These are phyloP conservation scores for Diaporthe sp. DNA, from an alignment of 2,329 filamentous ascomycete species.

Conservation along the genomic window DNA sequence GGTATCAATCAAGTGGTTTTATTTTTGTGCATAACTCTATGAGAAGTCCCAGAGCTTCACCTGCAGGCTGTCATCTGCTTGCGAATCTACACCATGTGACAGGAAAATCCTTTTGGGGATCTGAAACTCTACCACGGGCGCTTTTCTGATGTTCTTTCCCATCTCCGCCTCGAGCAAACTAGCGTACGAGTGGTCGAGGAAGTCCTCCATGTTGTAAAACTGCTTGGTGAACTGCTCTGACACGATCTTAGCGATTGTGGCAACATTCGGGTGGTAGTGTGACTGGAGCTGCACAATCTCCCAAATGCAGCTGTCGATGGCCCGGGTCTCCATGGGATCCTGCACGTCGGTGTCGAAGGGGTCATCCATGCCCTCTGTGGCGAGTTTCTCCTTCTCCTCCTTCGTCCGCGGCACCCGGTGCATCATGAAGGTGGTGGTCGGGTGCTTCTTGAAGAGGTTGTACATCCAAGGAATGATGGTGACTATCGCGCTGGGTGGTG, in stretches of 20 bases:
- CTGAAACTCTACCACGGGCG: slow-evolving; percentile 91
- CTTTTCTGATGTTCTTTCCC: slow-evolving; percentile 84
- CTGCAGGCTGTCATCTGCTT: slow-evolving; percentile 65
- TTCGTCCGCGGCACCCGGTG: slow-evolving; percentile 78
- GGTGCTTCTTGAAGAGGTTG: slow-evolving; percentile 91
- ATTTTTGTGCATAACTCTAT: not conserved
- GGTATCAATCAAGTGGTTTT: slow-evolving; percentile 20
- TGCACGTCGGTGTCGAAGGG: slow-evolving; percentile 81
- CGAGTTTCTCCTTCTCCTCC: slow-evolving; percentile 69
- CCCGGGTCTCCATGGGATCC: slow-evolving; percentile 87
- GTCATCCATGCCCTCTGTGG: slow-evolving; percentile 74
- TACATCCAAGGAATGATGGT: slow-evolving; percentile 93
- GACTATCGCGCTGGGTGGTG: slow-evolving; percentile 90
- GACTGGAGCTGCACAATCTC: slow-evolving; percentile 91
- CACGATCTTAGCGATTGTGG: slow-evolving; percentile 92
- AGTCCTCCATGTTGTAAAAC: slow-evolving; percentile 95
- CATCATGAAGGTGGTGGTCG: slow-evolving; percentile 94
- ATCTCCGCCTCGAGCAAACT: slow-evolving; percentile 88
- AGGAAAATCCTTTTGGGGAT: slow-evolving; percentile 88
- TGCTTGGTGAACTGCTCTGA: slow-evolving; percentile 98
- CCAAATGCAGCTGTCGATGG: slow-evolving; percentile 95
- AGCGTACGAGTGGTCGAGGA: slow-evolving; percentile 92
- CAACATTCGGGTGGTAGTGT: slow-evolving; percentile 97
- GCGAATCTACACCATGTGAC: slow-evolving; percentile 61
- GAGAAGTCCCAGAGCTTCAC: slow-evolving; percentile 73